Evolutionary conservation across 2,329 filamentous ascomycete species (phyloP), one percentile per base, ranked within the genome.

Genomic region (Fusarium pseudonygamai): DNA sequence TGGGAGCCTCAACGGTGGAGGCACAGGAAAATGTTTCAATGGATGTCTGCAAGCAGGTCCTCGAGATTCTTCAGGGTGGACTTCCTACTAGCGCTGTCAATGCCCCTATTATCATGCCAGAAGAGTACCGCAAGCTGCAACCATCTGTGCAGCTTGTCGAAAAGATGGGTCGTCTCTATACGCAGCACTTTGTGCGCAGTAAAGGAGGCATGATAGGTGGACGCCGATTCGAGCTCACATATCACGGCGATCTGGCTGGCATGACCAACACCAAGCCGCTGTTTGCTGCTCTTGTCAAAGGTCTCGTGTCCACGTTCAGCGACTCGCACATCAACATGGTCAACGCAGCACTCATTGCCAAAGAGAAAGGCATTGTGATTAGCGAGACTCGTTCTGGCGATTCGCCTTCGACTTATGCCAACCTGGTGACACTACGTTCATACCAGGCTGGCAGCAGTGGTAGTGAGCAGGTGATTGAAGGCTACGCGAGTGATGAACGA

Each of bases 11-110:
- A 0, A 96, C 93, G 0, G 87, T 93, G 39, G 93, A 96, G 85
- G 93, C 93, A 0, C 93, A 96, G 80, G 93, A 96, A 78, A 95
- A 95, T 69, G 93, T 95, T 7, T 93, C 92, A 3, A 88, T 95
- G 71, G 93, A 96, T 75, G 93, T 96, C 14, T 96, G 93, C 80
- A 91, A 92, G 39, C 93, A 96, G 82, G 92, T 95, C 18, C 86
- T 93, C 0, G 88, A 91, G 65, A 93, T 96, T 46, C 84, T 96
- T 6, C 85, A 86, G 1, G 93, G 93, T 7, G 91, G 92, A 1
- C 85, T 95, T 3, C 93, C 93, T 0, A 93, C 92, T 3, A 90
- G 88, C 26, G 93, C 93, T 10, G 93, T 96, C 78, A 96, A 96
- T 73, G 93, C 93, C 0, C 93, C 93, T 9, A 87, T 96, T 60